Evolutionary conservation across 2,329 filamentous ascomycete genomes (phyloP), one percentile per base, ranked within the genome.

Genomic region (Albifimbria verrucaria): DNA sequence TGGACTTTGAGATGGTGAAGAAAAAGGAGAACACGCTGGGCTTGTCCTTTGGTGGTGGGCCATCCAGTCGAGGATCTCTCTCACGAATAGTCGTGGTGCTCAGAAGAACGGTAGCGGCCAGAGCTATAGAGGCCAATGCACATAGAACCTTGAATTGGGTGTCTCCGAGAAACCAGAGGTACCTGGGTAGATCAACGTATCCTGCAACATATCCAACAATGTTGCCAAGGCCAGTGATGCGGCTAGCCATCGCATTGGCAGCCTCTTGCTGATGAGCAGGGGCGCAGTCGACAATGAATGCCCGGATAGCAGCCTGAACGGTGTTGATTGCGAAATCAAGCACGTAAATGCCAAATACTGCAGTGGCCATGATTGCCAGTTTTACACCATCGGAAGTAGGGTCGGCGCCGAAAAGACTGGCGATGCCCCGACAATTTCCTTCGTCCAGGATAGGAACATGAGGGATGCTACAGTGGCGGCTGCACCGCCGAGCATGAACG

Each of bases 321-420:
- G 92, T 94, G 72, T 97, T 97, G 75, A 97, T 94, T 63, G 92
- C 86, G 69, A 97, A 94, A 69, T 97, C 93, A 49, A 97, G 80
- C 48, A 94, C 78, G 71, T 96, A 97, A 62, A 97, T 89, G 74
- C 92, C 88, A 25, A 92, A 67, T 6, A 96, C 91, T 7, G 93
- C 93, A 53, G 90, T 80, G 26, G 90, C 75, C 59, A 96, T 93
- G 47, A 89, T 82, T 42, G 78, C 75, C 3, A 78, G 79, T 63
- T 83, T 86, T 45, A 89, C 86, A 3, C 78, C 82, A 7, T 79
- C 62, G 0, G 87, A 89, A 39, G 85, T 79, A n/a, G 75, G 73
- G 51, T 87, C 80, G 11, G 83, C 87, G 11, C 89, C 89, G 62
- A 94, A 92, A 2, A 93, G 64, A 2, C 80, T 73, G 9, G 93